phyloP scores from a whole-genome alignment of 495 filamentous ascomycete species.

The Talaromyces stipitatus region DNA sequence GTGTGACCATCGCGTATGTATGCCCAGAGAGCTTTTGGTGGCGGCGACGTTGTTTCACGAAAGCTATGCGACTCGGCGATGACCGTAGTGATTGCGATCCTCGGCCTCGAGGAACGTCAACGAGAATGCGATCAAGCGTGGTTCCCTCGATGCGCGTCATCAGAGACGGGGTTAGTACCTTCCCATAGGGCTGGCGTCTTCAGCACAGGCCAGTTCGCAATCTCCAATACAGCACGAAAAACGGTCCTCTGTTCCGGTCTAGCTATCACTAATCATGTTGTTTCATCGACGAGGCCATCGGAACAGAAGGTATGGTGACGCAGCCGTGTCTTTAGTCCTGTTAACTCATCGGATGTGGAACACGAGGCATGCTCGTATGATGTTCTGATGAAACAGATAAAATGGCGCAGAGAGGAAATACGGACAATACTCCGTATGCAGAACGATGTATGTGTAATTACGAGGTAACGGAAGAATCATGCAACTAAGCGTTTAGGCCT shows the following conservation, averaged over 20 bases:
- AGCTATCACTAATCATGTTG: neutral
- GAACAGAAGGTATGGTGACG: neutral
- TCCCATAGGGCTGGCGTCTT: neutral
- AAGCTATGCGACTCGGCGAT: neutral
- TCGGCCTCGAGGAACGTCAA: neutral
- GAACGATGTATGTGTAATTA: neutral
- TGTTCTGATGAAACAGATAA: neutral
- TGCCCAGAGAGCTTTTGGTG: neutral
- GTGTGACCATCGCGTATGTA: neutral
- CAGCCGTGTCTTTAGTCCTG: neutral
- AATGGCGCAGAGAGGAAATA: neutral
- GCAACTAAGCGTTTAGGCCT: slow-evolving; percentile 1
- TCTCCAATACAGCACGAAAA: no score
- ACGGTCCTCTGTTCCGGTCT: neutral
- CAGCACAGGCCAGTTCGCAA: no score
- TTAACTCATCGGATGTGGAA: neutral
- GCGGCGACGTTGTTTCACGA: neutral
- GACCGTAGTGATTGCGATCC: neutral
- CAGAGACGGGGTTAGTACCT: neutral
- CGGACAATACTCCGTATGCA: neutral
- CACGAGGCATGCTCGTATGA: neutral
- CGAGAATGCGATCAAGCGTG: neutral
- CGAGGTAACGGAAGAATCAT: neutral
- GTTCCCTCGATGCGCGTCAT: neutral
- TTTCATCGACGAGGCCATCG: neutral